Conservation (phyloP, 2,329 filamentous ascomycete species). For the Esteya vermicola region DNA sequence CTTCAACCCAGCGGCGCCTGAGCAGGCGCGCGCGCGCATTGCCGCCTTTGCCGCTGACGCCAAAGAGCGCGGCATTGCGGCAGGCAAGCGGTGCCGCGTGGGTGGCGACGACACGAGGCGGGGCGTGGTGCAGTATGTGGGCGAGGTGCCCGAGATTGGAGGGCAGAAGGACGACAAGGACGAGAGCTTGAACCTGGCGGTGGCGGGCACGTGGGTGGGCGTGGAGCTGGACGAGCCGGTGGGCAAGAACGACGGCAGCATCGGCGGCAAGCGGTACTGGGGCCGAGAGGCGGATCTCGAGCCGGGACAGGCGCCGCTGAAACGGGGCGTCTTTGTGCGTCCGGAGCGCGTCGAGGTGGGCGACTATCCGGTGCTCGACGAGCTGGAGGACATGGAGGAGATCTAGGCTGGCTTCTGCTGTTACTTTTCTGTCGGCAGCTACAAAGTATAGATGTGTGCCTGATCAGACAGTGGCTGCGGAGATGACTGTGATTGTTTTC, state of each 20-base stretch:
- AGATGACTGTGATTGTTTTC: no score
- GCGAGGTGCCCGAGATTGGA: slow-evolving; percentile 56
- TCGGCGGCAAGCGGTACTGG: slow-evolving; percentile 54
- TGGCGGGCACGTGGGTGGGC: slow-evolving; percentile 54
- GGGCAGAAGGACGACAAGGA: slow-evolving; percentile 19
- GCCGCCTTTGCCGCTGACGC: slow-evolving; percentile 57
- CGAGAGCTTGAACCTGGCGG: slow-evolving; percentile 11
- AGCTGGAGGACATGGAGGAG: slow-evolving; percentile 67
- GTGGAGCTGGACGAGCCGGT: slow-evolving; percentile 65
- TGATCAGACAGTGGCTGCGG: no score
- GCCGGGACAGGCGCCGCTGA: slow-evolving; percentile 26
- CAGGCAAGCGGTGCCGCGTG: slow-evolving; percentile 49
- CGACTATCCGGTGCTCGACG: slow-evolving; percentile 55
- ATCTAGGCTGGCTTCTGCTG: slow-evolving; percentile 27
- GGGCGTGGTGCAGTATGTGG: slow-evolving; percentile 58
- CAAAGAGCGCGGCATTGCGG: slow-evolving; percentile 48
- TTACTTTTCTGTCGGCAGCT: no score
- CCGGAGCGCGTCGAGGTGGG: slow-evolving; percentile 67
- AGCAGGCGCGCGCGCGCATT: slow-evolving; percentile 57
- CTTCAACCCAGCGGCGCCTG: slow-evolving; percentile 76
- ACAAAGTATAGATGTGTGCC: no score
- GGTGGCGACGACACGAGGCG: slow-evolving; percentile 54
- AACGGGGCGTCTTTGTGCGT: slow-evolving; percentile 65
- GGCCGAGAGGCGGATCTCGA: slow-evolving; percentile 40
- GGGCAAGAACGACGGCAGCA: slow-evolving; percentile 67